Percentiles rank a stretch among this genome's conserved stretches.
These are phyloP conservation scores for Nannizziopsis arthrosporioides DNA, from an alignment of 2,329 filamentous ascomycete genomes.

Conservation along the genomic window DNA sequence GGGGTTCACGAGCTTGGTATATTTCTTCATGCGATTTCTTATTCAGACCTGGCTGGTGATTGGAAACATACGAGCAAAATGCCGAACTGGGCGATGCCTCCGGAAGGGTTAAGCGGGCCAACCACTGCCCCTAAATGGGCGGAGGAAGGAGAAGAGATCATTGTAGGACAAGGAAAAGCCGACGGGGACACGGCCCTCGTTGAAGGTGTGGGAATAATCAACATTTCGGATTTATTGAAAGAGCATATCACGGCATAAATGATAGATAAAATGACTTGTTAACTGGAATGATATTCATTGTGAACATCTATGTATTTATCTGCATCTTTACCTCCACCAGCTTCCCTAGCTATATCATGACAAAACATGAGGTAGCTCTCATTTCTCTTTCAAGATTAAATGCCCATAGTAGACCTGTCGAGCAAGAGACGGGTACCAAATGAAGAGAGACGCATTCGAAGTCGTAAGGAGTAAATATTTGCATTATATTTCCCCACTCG, in stretches of 20 bases:
- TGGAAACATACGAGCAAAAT: slow-evolving; percentile 83
- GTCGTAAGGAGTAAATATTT: slow-evolving; percentile 11
- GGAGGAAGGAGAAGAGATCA: slow-evolving; percentile 30
- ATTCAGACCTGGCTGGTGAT: slow-evolving; percentile 67
- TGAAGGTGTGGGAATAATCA: slow-evolving; percentile 15
- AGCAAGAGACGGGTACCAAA: not conserved
- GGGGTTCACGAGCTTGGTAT: slow-evolving; percentile 81
- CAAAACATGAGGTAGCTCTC: not conserved
- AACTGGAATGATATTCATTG: too few species aligned
- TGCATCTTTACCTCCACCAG: too few species aligned
- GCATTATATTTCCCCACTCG: slow-evolving; percentile 11
- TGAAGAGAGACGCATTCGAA: not conserved
- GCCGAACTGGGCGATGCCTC: slow-evolving; percentile 78
- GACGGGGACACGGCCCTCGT: slow-evolving; percentile 17
- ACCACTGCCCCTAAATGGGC: slow-evolving; percentile 47
- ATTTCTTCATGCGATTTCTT: slow-evolving; percentile 84
- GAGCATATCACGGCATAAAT: too few species aligned
- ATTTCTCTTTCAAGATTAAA: not conserved
- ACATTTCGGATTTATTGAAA: slow-evolving; percentile 10
- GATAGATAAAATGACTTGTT: too few species aligned
- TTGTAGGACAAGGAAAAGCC: slow-evolving; percentile 25
- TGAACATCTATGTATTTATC: too few species aligned
- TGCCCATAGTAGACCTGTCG: not conserved
- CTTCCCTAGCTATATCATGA: too few species aligned
- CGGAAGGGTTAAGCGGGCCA: slow-evolving; percentile 58